Conservation (phyloP, 371 early-diverging fungal genomes). For the Mortierella sp. region DNA sequence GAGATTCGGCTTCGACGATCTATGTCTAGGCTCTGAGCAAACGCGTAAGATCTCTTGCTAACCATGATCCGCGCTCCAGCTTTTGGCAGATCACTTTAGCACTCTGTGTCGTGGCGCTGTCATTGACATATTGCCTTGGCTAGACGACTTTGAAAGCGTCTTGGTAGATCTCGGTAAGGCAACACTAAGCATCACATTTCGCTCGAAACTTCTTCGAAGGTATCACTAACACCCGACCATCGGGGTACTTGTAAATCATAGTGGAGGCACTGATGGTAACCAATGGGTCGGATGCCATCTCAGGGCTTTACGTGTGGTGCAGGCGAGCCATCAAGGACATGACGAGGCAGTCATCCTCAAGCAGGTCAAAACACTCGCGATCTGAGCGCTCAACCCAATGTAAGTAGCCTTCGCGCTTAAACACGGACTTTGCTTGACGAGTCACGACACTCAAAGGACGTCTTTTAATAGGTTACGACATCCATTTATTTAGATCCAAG, state of each 20-base stretch:
- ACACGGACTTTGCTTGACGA: not conserved
- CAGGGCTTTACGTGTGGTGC: conserved; percentile 51
- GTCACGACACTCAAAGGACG: not conserved
- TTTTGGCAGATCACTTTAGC: conserved; percentile 41
- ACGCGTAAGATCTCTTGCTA: not conserved
- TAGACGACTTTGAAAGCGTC: conserved; percentile 44
- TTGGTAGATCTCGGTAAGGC: conserved; percentile 50
- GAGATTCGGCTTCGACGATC: not conserved
- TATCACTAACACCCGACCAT: not conserved
- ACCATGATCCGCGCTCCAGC: conserved; percentile 5
- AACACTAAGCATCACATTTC: not conserved
- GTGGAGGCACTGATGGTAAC: conserved; percentile 41
- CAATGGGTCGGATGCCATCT: conserved; percentile 37
- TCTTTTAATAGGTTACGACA: not conserved
- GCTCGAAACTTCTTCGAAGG: not conserved
- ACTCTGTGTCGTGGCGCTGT: conserved; percentile 39
- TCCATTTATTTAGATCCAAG: conserved; percentile 30
- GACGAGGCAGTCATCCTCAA: conserved; percentile 34
- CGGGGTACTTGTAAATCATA: not conserved
- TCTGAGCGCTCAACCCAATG: conserved; percentile 46
- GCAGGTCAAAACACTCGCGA: conserved; percentile 47
- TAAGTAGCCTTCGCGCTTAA: not conserved
- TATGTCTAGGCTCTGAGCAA: not conserved
- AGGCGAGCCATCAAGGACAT: conserved; percentile 54
- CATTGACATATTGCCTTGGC: conserved; percentile 44